These are phyloP conservation scores for Yamadazyma insecticola DNA, from an alignment of 805 yeast genomes.

Conservation along the genomic window DNA sequence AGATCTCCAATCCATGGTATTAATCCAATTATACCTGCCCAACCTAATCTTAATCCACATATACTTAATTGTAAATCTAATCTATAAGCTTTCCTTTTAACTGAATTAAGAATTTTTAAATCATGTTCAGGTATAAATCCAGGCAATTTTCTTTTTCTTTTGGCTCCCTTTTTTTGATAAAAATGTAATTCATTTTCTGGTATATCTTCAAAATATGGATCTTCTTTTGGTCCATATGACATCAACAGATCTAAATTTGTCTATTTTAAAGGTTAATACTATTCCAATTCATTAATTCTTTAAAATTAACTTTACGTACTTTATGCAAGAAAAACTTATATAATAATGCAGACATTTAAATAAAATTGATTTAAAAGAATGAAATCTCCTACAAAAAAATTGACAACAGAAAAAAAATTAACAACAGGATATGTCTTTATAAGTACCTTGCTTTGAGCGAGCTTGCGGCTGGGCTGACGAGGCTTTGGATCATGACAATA, in stretches of 20 bases:
- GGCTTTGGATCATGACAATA: no score
- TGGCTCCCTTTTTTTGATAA: constrained; percentile 38
- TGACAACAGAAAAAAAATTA: no score
- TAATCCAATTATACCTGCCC: constrained; percentile 40
- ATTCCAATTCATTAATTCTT: no score
- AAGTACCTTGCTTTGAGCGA: no score
- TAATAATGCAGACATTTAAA: constrained; percentile 17
- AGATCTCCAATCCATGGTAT: constrained; percentile 40
- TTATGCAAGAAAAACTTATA: constrained; percentile 34
- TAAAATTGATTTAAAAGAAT: no score
- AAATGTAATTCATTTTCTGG: constrained; percentile 38
- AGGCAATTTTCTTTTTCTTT: constrained; percentile 34
- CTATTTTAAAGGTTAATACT: constrained; percentile 8
- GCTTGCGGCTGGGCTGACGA: no score
- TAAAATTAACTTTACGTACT: no score
- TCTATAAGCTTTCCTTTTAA: constrained; percentile 33
- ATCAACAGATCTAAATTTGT: constrained; percentile 18
- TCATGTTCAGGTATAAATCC: constrained; percentile 30
- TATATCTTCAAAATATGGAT: constrained; percentile 38
- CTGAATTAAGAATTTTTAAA: constrained; percentile 28
- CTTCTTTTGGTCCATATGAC: constrained; percentile 26
- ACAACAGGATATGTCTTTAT: no score
- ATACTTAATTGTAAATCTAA: constrained; percentile 35
- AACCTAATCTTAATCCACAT: constrained; percentile 37
- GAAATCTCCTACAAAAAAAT: no score